Base-by-base conservation (phyloP, 2,329 filamentous ascomycete species). In the Huntiella moniliformis region DNA sequence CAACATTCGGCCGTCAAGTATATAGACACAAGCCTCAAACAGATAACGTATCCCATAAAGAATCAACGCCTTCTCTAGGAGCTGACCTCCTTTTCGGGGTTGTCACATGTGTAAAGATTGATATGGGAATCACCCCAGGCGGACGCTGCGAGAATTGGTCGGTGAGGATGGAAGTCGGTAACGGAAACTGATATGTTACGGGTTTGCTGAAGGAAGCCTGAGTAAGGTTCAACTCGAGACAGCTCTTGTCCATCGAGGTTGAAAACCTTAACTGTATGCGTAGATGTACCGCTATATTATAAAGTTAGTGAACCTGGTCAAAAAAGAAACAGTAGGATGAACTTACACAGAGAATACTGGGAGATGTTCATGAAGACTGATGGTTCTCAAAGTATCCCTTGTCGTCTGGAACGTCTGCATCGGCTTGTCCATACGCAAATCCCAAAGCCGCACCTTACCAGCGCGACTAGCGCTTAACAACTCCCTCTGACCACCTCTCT, bases 381-480 rank as follows among this genome's bases (percentile, higher is more conserved):
- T 72, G 13, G 84, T 93, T 46, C 86, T 76, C 50, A 94, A 70
- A 6, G 80, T 82, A 55, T 87, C 78, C 50, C 72, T 77, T 3
- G 83, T 88, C 5, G 81, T 77, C 56, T 76, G 71, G 55, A 88
- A 80, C 2, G 76, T 76, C 50, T 78, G 77, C 43, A 93, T 67
- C 4, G 82, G 78, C 53, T 71, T 71, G 52, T 91, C 82, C 76
- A 85, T 84, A 42, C 91, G 76, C 43, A 98, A 85, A 60, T 98
- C 91, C 91, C 91, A 98, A 12, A 98, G 68, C 59, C 84, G 87
- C 52, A 98, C 82, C 57, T 91, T 91, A 51, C 91, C 91, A 56
- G 94, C 91, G 40, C 85, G 76, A 57, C 86, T 92, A 15, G 86
- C 91, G 38, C 81, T 88, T 45, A 98, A 70, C 37, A 98, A 71